Evolutionary conservation across 2,329 filamentous ascomycete genomes (phyloP), one percentile per base, ranked within the genome.

Genomic region (Hypomyces rosellus): DNA sequence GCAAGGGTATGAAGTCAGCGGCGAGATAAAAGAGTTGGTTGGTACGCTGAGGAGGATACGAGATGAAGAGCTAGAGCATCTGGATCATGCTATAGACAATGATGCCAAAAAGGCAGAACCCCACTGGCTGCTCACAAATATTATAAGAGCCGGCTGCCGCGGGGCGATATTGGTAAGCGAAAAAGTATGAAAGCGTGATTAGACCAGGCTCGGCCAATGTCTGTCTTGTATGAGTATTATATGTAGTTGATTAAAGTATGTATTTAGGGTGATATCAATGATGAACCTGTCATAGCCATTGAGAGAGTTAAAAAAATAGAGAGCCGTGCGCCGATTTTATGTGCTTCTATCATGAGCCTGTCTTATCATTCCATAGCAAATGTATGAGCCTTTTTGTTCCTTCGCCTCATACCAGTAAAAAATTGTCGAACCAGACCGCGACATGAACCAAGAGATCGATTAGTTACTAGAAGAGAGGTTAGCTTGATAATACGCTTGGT

Each of bases 61-160:
- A 20, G 93, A 99, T 65, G 93, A 99, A 71, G 93, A 99, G 72
- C 72, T 99, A 51, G 93, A 99, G 75, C 93, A 99, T 74, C 72
- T 99, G 57, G 93, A 99, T 66, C 88, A 95, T 71, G 93, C 93
- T 0, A 86, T 99, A 16, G 86, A 93, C 66, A 86, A 97, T 63
- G 92, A 97, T 71, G 86, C 91, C 3, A 89, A 93, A 69, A 83
- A 90, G 69, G 93, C 93, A 5, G 81, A 85, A 66, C 91, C 92
- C 30, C 92, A 97, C 67, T 91, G 92, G 75, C 70, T 96, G 49
- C 73, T 99, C 55, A 95, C 90, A 0, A 87, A 86, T 41, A 78
- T 91, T 7, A 96, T 99, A 60, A 78, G 91, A 48, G 81, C 87
- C n/a, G 93, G 93, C 1, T 99, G 93, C 68, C 80, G 88, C 55